These are phyloP conservation scores for Diophrys sp. DNA, from an alignment of 73 alveolate genomes.

Conservation along the genomic window DNA sequence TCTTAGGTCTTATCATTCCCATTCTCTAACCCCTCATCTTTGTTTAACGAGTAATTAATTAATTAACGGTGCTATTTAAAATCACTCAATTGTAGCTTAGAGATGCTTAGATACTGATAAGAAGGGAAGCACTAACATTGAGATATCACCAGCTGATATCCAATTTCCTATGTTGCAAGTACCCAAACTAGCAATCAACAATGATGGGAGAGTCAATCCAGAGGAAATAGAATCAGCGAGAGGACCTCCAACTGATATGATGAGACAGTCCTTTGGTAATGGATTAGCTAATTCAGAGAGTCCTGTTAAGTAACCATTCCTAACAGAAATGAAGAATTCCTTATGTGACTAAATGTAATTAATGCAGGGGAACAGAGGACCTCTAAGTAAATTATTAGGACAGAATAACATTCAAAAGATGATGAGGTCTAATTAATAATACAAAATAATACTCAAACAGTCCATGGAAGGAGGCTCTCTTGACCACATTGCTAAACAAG, in stretches of 20 bases:
- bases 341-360: not conserved
- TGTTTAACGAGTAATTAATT: too few species aligned
- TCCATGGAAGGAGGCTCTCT: not conserved
- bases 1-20: too few species aligned
- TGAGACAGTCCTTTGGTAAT: not conserved
- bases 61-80: too few species aligned
- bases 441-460: too few species aligned
- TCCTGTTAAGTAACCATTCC: not conserved
- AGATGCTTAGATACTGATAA: too few species aligned
- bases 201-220: not conserved
- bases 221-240: not conserved
- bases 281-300: not conserved
- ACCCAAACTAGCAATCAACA: not conserved
- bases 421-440: not conserved
- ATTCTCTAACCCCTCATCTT: too few species aligned
- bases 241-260: not conserved
- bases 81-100: too few species aligned
- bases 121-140: too few species aligned
- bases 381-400: not conserved
- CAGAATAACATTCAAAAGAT: not conserved
- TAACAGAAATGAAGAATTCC: not conserved
- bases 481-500: too few species aligned
- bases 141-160: too few species aligned
- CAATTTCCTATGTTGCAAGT: too few species aligned
- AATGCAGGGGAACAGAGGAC: not conserved